These are phyloP conservation scores for Apiotrichum mycotoxinovorans DNA, from an alignment of 1,284 basidiomycete species.

Conservation along the genomic window DNA sequence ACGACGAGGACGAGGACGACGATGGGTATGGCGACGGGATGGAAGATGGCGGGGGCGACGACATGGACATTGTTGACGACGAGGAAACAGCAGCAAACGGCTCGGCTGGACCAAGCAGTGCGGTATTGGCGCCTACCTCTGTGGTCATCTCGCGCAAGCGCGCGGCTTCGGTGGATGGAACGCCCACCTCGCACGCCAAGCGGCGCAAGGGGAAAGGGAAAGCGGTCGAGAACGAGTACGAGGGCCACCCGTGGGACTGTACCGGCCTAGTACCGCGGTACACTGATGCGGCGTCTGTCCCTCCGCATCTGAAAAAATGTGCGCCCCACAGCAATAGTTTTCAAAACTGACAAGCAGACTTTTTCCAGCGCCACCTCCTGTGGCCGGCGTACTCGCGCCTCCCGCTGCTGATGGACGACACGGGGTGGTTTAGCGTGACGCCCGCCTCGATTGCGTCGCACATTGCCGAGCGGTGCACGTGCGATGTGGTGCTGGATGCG, in stretches of 20 bases:
- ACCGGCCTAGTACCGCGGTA: conserved; percentile 69
- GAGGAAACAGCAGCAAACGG: not conserved
- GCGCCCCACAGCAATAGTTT: conserved; percentile 39
- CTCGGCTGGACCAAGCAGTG: not conserved
- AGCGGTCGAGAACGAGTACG: conserved; percentile 17
- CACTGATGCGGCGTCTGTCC: conserved; percentile 62
- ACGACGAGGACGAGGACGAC: not conserved
- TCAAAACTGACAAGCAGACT: conserved; percentile 59
- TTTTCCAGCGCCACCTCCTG: conserved; percentile 71
- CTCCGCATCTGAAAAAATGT: conserved; percentile 76
- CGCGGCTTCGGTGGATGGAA: not conserved
- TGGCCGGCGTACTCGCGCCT: conserved; percentile 73
- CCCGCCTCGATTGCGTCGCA: conserved; percentile 86
- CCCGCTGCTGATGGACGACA: conserved; percentile 54
- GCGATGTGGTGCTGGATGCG: conserved; percentile 67
- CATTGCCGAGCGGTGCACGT: conserved; percentile 86
- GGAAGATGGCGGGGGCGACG: not conserved
- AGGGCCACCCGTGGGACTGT: conserved; percentile 56
- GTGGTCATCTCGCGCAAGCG: not conserved
- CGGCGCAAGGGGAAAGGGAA: conserved; percentile 14
- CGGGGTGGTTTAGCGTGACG: conserved; percentile 97
- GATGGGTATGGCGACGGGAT: conserved; percentile 5
- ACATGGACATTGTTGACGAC: too few species aligned
- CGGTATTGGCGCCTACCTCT: not conserved
- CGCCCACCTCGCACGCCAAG: not conserved